phyloP scores from a whole-genome alignment of 352 stramenopile genomes.

The Globisporangium orthogonon region DNA sequence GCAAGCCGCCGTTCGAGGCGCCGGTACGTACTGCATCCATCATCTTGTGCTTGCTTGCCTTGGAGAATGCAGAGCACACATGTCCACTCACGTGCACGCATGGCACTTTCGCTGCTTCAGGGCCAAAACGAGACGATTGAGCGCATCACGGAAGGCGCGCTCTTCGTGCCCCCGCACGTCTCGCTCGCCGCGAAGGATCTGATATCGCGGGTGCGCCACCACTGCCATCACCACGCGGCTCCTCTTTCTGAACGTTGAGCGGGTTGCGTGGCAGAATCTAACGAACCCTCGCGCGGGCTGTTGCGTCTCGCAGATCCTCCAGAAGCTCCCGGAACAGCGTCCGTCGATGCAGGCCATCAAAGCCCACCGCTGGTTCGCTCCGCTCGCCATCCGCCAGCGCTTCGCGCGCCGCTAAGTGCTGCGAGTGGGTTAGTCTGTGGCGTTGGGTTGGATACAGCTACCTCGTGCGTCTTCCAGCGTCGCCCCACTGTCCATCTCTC shows the following conservation, averaged over 20 bases:
- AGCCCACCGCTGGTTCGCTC: conserved; percentile 68
- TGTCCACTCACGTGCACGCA: not conserved
- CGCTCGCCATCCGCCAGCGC: conserved; percentile 44
- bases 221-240: not conserved
- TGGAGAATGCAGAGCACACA: not conserved
- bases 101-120: conserved; percentile 24
- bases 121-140: conserved; percentile 94
- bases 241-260: not conserved
- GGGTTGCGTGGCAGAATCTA: not conserved
- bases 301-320: conserved; percentile 43
- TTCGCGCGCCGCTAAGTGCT: conserved; percentile 18
- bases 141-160: conserved; percentile 87
- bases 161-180: conserved; percentile 61
- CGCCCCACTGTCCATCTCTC: no score
- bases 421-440: not conserved
- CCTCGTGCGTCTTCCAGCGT: no score
- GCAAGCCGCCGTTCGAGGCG: conserved; percentile 96
- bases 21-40: conserved; percentile 28
- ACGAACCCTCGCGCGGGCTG: not conserved
- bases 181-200: conserved; percentile 69
- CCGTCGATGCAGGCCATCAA: conserved; percentile 67
- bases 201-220: conserved; percentile 43
- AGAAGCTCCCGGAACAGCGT: conserved; percentile 56
- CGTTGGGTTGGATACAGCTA: conserved; percentile 5
- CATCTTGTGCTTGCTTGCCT: not conserved